Evolutionary conservation across 1,284 basidiomycete species (phyloP), one percentile per base, ranked within the genome.

Genomic region (Xerocomus amazonicus): DNA sequence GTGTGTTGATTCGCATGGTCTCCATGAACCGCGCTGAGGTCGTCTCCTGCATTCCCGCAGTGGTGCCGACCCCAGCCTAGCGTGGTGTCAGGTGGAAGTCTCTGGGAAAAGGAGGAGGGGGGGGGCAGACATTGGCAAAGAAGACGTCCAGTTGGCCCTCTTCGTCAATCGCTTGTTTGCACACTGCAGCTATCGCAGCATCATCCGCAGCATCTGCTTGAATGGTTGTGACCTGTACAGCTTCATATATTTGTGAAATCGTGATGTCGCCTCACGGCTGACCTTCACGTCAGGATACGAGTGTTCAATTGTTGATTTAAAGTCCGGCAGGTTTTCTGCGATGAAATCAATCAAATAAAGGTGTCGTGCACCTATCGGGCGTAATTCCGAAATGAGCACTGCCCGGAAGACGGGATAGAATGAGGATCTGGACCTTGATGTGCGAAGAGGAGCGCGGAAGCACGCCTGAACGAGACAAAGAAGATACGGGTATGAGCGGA

Each of bases 141-240:
- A 95, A 97, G 56, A 96, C 85, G 59, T 97, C 95, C 14, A 97
- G 75, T 42, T 83, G 79, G 3, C 92, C 92, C 61, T 93, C 84
- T 55, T 97, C 92, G 35, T 78, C 66, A 14, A 94, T 59, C 2
- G 87, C 89, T 54, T 76, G 82, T 52, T 87, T 72, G 68, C 92
- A 90, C 2, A 94, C 64, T 4, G 68, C 70, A 29, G 77, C 74
- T 54, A 97, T 85, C 13, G 84, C 78, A n/a, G 69, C 59, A 51
- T 93, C 85, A 60, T 92, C 84, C 12, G 92, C 84, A 7, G 92
- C 92, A 63, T 97, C 94, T 12, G 81, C 92, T 65, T 84, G 78
- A 32, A 87, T 62, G 6, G 74, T 76, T 2, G 87, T 88, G 6
- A 81, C 83, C 89, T 91, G 56, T n/a, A 56, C 55, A 29, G 50